phyloP scores from a whole-genome alignment of 345 rosid species.

The Bretschneidera sinensis region DNA sequence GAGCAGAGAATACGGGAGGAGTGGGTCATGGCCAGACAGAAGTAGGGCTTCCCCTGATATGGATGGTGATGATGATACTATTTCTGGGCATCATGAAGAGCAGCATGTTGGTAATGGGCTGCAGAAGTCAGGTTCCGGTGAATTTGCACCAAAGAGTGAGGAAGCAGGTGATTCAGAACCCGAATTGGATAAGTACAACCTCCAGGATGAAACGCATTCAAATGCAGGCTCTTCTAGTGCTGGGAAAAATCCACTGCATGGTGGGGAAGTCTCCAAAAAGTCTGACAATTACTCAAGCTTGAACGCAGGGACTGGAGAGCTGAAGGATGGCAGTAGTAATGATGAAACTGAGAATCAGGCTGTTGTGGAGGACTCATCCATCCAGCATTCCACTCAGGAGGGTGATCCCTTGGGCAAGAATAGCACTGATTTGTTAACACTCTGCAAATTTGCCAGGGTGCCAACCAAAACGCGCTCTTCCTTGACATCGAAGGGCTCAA shows the following conservation, averaged over 20 bases:
- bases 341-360: slow-evolving; percentile 36
- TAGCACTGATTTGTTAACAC: slow-evolving; percentile 49
- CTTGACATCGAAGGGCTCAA: slow-evolving; percentile 39
- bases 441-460: slow-evolving; percentile 75
- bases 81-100: slow-evolving; percentile 57
- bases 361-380: slow-evolving; percentile 30
- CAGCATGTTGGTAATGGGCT: slow-evolving; percentile 43
- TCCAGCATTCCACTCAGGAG: slow-evolving; percentile 18
- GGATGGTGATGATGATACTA: slow-evolving; percentile 46
- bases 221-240: slow-evolving; percentile 43
- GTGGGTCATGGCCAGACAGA: slow-evolving; percentile 66
- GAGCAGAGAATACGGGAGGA: slow-evolving; percentile 64
- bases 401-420: slow-evolving; percentile 35
- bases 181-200: slow-evolving; percentile 36
- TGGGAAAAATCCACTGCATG: slow-evolving; percentile 34
- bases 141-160: slow-evolving; percentile 37
- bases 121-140: slow-evolving; percentile 46
- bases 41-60: slow-evolving; percentile 44
- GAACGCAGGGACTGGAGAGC: slow-evolving; percentile 39
- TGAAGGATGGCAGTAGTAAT: slow-evolving; percentile 32
- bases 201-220: slow-evolving; percentile 45
- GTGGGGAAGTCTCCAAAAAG: slow-evolving; percentile 41
- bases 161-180: slow-evolving; percentile 50
- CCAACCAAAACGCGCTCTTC: slow-evolving; percentile 87
- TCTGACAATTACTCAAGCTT: slow-evolving; percentile 30